Evolutionary conservation across 2,329 filamentous ascomycete species (phyloP).

Genomic region (Microcyclosporella mali): DNA sequence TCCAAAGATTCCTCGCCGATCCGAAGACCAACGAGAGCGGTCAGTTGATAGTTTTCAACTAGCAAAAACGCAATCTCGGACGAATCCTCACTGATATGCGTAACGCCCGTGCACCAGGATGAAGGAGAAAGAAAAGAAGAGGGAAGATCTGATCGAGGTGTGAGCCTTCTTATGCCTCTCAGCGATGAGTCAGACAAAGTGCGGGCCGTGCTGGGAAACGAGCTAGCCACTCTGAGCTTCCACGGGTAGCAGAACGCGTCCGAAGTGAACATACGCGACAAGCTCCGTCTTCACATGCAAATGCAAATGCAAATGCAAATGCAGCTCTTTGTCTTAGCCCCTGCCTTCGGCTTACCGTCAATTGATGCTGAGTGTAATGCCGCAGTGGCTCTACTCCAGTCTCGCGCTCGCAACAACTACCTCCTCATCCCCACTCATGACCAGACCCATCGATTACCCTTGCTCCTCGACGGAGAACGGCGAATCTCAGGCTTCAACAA

Average conservation of each 20-base stretch:
- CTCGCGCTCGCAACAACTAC: constrained; percentile 53
- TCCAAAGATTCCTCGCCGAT: constrained; percentile 75
- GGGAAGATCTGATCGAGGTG: no score
- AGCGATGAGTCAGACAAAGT: no score
- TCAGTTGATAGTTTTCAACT: constrained; percentile 81
- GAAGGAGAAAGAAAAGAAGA: not conserved
- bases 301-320: no score
- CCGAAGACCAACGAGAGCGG: constrained; percentile 65
- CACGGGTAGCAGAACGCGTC: no score
- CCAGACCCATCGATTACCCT: constrained; percentile 22
- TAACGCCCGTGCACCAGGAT: not conserved
- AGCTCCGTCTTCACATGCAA: no score
- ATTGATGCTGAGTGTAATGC: constrained; percentile 89
- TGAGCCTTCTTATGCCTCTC: no score
- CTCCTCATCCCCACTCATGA: constrained; percentile 57
- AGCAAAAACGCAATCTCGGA: constrained; percentile 85
- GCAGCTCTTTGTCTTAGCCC: constrained; percentile 81
- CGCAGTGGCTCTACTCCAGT: constrained; percentile 67
- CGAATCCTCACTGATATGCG: constrained; percentile 73
- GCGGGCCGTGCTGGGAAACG: no score
- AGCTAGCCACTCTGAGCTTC: no score
- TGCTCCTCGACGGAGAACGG: constrained; percentile 47
- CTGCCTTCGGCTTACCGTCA: constrained; percentile 80
- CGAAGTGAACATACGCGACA: no score
- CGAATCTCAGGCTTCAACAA: constrained; percentile 57